Evolutionary conservation across 139 green algal species (phyloP).

Genomic region (Chlorella sp.): DNA sequence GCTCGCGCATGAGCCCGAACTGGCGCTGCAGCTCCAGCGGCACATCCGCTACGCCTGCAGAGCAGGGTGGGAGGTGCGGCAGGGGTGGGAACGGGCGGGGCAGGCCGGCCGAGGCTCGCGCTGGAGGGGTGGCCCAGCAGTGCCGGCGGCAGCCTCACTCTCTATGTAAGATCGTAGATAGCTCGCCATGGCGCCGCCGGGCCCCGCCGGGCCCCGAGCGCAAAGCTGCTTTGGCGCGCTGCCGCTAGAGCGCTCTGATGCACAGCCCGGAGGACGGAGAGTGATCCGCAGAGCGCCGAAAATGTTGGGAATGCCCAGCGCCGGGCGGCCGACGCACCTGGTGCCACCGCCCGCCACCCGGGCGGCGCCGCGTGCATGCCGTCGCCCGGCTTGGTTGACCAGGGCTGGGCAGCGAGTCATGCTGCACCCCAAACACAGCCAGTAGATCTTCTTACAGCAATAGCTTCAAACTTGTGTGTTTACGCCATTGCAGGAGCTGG

Average conservation of each 20-base stretch:
- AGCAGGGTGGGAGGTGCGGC: neutral
- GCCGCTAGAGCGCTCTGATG: neutral
- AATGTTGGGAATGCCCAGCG: too few species aligned
- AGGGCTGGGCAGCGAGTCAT: too few species aligned
- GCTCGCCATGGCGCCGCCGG: conserved; percentile 31
- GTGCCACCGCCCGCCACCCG: too few species aligned
- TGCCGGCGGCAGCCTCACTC: conserved; percentile 10
- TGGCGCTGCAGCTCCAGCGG: conserved; percentile 66
- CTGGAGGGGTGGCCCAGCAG: neutral
- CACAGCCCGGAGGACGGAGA: too few species aligned
- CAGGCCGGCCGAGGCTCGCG: neutral
- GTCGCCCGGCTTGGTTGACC: too few species aligned
- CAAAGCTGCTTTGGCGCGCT: neutral
- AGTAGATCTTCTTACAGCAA: too few species aligned
- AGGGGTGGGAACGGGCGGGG: neutral
- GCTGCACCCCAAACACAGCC: too few species aligned
- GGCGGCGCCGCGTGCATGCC: too few species aligned
- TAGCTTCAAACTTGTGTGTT: too few species aligned
- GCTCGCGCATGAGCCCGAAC: conserved; percentile 72
- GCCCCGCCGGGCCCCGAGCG: neutral
- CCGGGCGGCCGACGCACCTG: too few species aligned
- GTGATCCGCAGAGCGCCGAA: too few species aligned
- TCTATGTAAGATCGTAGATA: conserved; percentile 70
- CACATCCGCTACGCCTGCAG: conserved; percentile 58
- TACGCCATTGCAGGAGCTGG: too few species aligned